These are phyloP conservation scores for Sisymbrium altissimum DNA, from an alignment of 345 rosid species.

Conservation along the genomic window DNA sequence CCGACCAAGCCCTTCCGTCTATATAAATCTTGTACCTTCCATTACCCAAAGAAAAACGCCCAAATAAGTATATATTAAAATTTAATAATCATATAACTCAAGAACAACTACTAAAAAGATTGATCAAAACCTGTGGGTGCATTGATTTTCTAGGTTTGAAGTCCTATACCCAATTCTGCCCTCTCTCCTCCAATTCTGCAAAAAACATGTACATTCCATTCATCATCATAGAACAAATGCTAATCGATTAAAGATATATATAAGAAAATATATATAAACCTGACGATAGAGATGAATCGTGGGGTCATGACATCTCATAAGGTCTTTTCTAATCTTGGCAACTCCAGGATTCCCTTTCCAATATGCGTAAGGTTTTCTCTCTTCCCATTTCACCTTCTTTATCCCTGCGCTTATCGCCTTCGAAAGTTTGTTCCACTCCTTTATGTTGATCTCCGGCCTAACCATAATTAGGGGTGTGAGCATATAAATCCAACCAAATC, in stretches of 20 bases:
- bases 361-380: slow-evolving; percentile 52
- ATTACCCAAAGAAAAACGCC: background rate
- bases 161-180: slow-evolving; percentile 30
- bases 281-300: slow-evolving; percentile 35
- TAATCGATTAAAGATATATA: background rate
- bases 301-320: slow-evolving; percentile 49
- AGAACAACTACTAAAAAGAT: background rate
- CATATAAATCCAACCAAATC: background rate
- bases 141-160: slow-evolving; percentile 45
- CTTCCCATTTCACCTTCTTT: slow-evolving; percentile 45
- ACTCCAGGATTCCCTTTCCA: slow-evolving; percentile 59
- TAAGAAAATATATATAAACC: slow-evolving; percentile 14
- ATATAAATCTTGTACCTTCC: slow-evolving; percentile 47
- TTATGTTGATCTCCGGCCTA: slow-evolving; percentile 63
- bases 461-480: background rate
- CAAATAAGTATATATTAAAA: background rate
- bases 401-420: slow-evolving; percentile 39
- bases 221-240: background rate
- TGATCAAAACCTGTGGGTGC: slow-evolving; percentile 46
- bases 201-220: background rate
- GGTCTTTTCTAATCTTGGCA: slow-evolving; percentile 38
- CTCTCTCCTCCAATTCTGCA: slow-evolving; percentile 42
- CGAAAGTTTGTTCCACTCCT: slow-evolving; percentile 46
- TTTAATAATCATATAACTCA: background rate
- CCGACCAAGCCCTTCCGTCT: slow-evolving; percentile 55